phyloP scores from a whole-genome alignment of 345 rosid species.

The Sisymbrium altissimum region DNA sequence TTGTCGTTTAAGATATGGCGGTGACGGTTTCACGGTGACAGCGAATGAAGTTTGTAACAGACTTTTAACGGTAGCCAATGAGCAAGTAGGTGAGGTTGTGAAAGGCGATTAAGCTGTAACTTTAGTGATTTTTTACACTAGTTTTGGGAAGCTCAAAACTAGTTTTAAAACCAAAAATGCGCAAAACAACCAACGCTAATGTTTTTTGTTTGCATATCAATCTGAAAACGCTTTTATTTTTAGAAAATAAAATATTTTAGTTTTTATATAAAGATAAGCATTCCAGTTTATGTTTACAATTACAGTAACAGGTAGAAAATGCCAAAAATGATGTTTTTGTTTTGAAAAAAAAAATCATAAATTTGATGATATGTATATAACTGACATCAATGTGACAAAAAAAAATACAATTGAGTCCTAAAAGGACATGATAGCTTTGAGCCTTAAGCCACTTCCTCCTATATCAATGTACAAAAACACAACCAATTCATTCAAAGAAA shows the following conservation, averaged over 20 bases:
- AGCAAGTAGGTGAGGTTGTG: constrained; percentile 2
- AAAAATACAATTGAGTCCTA: not conserved
- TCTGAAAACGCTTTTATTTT: no score
- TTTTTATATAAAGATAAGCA: no score
- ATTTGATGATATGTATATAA: not conserved
- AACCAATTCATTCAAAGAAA: not conserved
- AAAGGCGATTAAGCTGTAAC: not conserved
- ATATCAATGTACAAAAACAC: constrained; percentile 12
- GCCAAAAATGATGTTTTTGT: not conserved
- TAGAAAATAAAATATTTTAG: no score
- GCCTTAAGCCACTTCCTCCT: not conserved
- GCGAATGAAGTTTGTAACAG: not conserved
- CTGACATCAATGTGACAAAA: constrained; percentile 1
- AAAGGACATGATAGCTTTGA: not conserved
- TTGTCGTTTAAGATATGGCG: not conserved
- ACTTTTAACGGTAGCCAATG: constrained; percentile 1
- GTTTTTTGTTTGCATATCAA: no score
- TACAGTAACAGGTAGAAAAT: not conserved
- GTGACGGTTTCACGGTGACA: not conserved
- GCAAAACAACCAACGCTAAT: no score
- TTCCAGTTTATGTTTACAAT: not conserved
- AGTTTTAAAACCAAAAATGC: not conserved
- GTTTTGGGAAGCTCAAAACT: constrained; percentile 12
- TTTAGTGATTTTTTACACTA: not conserved
- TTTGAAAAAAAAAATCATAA: not conserved